Evolutionary conservation across 345 rosid genomes (phyloP), one percentile per base, ranked within the genome.

Genomic region (Populus tremula): DNA sequence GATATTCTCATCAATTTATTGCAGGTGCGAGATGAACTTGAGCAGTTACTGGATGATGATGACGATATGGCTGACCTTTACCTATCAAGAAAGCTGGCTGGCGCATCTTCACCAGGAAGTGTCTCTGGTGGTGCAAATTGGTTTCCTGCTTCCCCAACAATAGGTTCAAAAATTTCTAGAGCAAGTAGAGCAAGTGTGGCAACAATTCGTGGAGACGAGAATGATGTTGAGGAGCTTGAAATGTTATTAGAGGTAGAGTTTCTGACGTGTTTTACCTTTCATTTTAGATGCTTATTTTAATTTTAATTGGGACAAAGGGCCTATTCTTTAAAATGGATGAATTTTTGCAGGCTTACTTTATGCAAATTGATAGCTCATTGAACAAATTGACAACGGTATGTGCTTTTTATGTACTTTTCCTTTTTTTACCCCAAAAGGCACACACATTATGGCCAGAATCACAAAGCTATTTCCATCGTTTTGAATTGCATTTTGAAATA

Each of bases 11-110:
- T 77, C 14, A 6, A 14, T 43, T 73, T 76, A 66, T 45, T 87
- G 74, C 74, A 96, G 98, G 98, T 96, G 75, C 90, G 99, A 77
- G 98, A 93, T 87, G 98, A 93, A 77, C 98, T 96, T 67, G 98
- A 92, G 80, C 98, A 93, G 61, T 85, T 93, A 65, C 88, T 96
- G 81, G 98, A 93, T 88, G 98, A 96, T 81, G 99, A 96, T 41
- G 99, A 94, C 79, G 99, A 96, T 79, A 96, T 96, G 99, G 97
- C 97, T 67, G 97, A 96, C 78, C 93, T 96, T 49, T 96, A 92
- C 87, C 85, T 96, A 82, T 92, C 99, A 39, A 92, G 98, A 82
- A 96, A 96, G 84, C 79, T 91, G 79, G 90, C 86, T 41, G 86
- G 91, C 65, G 81, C 90, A 70, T 84, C 88, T 71, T 88, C 98